A percentile compares a stretch with the other conserved stretches of the same genome.
Evolutionary conservation across 768 basidiomycete genomes (phyloP).

Genomic region (Phaffia australis): DNA sequence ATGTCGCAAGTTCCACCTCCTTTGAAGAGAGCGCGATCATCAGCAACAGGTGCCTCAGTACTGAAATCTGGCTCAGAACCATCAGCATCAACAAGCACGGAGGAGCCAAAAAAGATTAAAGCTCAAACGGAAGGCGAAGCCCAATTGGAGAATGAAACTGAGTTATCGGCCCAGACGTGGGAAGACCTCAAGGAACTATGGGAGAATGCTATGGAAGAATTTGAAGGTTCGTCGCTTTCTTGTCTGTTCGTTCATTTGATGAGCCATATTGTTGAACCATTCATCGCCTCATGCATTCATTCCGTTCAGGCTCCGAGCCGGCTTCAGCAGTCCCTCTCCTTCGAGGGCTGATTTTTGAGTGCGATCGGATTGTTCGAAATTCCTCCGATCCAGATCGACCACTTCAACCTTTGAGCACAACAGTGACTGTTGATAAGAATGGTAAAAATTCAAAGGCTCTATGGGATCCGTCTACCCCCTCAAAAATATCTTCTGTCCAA

Average conservation of each 20-base stretch:
- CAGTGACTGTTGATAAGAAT: neutral
- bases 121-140: no score
- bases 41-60: no score
- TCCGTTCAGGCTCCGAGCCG: constrained; percentile 9
- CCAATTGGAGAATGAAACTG: neutral
- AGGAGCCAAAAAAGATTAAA: no score
- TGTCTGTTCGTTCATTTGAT: neutral
- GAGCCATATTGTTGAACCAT: neutral
- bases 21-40: no score
- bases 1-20: no score
- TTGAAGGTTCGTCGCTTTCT: neutral
- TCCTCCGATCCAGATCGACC: constrained; percentile 2
- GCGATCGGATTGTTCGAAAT: constrained; percentile 21
- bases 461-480: neutral
- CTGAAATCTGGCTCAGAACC: no score
- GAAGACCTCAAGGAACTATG: constrained; percentile 19
- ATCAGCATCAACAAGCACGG: no score
- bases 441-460: neutral
- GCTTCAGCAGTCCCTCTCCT: constrained; percentile 18
- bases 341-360: constrained; percentile 21
- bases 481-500: no score
- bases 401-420: constrained; percentile 8
- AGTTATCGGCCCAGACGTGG: constrained; percentile 6
- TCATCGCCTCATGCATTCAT: neutral
- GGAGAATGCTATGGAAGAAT: constrained; percentile 20